These are phyloP conservation scores for Melanomma pulvis-pyrius DNA, from an alignment of 495 filamentous ascomycete species.

Conservation along the genomic window DNA sequence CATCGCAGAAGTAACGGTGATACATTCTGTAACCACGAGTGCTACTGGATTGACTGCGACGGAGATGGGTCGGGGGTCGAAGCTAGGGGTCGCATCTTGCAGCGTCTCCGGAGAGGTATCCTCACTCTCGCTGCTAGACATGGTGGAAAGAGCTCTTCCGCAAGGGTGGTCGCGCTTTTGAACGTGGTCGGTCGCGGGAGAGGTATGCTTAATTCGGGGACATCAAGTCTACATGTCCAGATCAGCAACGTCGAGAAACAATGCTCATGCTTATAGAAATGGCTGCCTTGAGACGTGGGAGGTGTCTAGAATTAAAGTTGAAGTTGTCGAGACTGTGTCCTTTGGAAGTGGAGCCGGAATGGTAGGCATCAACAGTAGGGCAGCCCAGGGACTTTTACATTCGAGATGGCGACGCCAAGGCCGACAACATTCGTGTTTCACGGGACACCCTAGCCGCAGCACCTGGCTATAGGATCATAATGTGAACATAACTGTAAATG, in stretches of 20 bases:
- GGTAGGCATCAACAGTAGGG: slow-evolving; percentile 24
- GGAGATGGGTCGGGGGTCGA: slow-evolving; percentile 47
- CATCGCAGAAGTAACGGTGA: slow-evolving; percentile 96
- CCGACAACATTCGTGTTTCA: slow-evolving; percentile 1
- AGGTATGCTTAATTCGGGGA: slow-evolving; percentile 9
- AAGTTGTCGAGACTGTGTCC: slow-evolving; percentile 22
- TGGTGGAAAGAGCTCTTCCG: slow-evolving; percentile 5
- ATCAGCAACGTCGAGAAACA: slow-evolving; percentile 4
- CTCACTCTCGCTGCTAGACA: slow-evolving; percentile 19
- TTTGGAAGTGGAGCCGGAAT: slow-evolving; percentile 16
- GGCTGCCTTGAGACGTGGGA: background rate
- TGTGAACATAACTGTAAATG: background rate
- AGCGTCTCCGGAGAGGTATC: background rate
- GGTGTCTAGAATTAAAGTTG: background rate
- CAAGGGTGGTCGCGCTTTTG: background rate
- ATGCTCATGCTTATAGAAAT: slow-evolving; percentile 10
- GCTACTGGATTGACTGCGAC: slow-evolving; percentile 94
- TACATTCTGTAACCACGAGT: slow-evolving; percentile 97
- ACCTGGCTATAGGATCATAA: background rate
- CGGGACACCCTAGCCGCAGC: slow-evolving; percentile 12
- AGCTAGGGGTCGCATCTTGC: slow-evolving; percentile 17
- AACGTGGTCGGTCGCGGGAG: background rate
- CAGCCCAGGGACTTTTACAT: slow-evolving; percentile 1
- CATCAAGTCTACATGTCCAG: slow-evolving; percentile 8
- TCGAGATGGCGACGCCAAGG: slow-evolving; percentile 14